phyloP scores from a whole-genome alignment of 441 rosid genomes.

The Cnidoscolus chayamansa region DNA sequence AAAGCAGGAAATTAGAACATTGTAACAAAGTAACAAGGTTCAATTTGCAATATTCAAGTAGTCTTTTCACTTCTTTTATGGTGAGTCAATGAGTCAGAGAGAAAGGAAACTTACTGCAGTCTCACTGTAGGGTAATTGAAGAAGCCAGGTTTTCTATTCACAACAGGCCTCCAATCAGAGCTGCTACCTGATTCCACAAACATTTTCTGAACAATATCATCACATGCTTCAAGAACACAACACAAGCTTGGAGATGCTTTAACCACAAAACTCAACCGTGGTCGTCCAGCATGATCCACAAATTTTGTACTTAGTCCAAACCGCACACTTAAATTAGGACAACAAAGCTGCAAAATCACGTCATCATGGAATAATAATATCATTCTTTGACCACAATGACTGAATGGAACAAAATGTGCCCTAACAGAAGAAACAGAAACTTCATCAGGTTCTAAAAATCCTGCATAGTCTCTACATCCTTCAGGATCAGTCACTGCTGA shows the following conservation, averaged over 20 bases:
- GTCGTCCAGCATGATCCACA: slow-evolving; percentile 54
- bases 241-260: slow-evolving; percentile 47
- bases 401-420: slow-evolving; percentile 40
- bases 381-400: slow-evolving; percentile 42
- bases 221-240: slow-evolving; percentile 57
- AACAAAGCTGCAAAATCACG: slow-evolving; percentile 52
- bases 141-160: slow-evolving; percentile 34
- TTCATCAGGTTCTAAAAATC: slow-evolving; percentile 51
- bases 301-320: slow-evolving; percentile 54
- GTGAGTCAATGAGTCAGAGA: not conserved
- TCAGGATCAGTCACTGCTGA: slow-evolving; percentile 32
- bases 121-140: slow-evolving; percentile 46
- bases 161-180: slow-evolving; percentile 65
- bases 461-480: slow-evolving; percentile 35
- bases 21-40: not conserved
- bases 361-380: slow-evolving; percentile 44
- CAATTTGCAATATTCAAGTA: not conserved
- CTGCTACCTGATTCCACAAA: slow-evolving; percentile 44
- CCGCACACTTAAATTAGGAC: slow-evolving; percentile 51
- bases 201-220: slow-evolving; percentile 38
- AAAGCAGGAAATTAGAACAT: not conserved
- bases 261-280: slow-evolving; percentile 65
- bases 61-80: not conserved
- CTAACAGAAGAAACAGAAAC: slow-evolving; percentile 48
- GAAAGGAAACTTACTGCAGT: slow-evolving; percentile 56